Evolutionary conservation across 345 rosid genomes (phyloP), one percentile per base, ranked within the genome.

Genomic region (Hypericum perforatum): DNA sequence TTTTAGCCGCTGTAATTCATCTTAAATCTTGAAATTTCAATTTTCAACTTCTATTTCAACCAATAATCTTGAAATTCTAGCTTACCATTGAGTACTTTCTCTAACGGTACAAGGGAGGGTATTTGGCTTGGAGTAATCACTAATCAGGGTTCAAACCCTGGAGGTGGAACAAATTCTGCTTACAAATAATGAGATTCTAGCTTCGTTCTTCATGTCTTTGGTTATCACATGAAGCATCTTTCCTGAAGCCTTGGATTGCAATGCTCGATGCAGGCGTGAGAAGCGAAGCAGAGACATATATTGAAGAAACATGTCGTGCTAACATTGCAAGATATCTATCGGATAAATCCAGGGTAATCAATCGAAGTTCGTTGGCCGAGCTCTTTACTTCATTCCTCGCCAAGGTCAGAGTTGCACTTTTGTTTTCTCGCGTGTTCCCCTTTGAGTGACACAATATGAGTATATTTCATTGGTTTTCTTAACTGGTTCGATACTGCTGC

Each of bases 371-470:
- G 39, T 70, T 91, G 64, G 59, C 96, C 3, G 82, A 79, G 72
- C 88, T 85, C 52, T 78, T 91, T 53, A 15, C 79, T 68, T 81
- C 89, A 13, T 87, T 91, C 56, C 67, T 91, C 46, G 80, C 68
- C 1, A 85, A 91, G 95, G 98, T 87, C 32, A 22, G 32, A 22
- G 32, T 22, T 4, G 1, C 4, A 22, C 32, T 39, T 38, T 40
- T 39, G 14, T 3, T 11, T 2, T 14, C 16, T 53, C 50, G 10
- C 11, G 8, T 42, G 6, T 32, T 8, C 16, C 37, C 45, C 36
- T 10, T n/a, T 8, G 6, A 22, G 32, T 22, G 32, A 22, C 32
- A 22, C 32, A 22, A 22, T 48, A 5, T 4, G 5, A 0, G 0
- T 32, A 11, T 9, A 5, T 22, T 22, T 22, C 32, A 22, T 22